Evolutionary conservation across 495 filamentous ascomycete species (phyloP), one percentile per base, ranked within the genome.

Genomic region (Platismatia glauca): DNA sequence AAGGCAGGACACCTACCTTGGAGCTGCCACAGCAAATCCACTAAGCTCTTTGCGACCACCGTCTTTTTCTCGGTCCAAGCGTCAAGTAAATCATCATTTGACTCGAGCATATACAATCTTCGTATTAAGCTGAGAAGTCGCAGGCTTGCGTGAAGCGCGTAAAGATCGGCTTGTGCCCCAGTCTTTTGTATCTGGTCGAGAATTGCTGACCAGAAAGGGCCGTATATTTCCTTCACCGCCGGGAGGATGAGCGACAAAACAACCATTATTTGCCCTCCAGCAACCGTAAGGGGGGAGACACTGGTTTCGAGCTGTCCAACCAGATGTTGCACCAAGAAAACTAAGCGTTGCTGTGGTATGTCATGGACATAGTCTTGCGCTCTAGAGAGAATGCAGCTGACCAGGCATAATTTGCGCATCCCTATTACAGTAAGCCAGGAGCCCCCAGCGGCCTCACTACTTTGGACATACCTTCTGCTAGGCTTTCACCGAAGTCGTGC

Each of bases 81-180:
- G 66, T 98, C 92, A 12, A 84, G 73, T 4, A 95, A 80, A 71
- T 97, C 93, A 69, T 97, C 92, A 68, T 97, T 97, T 24, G 84
- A 74, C 8, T 89, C 86, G 34, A 77, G 74, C 61, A 72, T 66
- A 13, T 72, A 70, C 9, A 87, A 71, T 16, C 75, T 78, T 63
- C 81, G 78, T 29, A 96, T 69, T 5, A 77, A 73, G 16, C 76
- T 72, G 60, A 88, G 84, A 0, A 99, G 80, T 69, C 86, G 86
- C 60, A 97, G 76, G 1, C 88, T 89, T 29, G 86, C 78, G 65
- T 87, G 77, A 12, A 90, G 72, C 35, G 85, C 76, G 1, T 90
- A 81, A 5, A 95, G 63, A 7, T 73, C 74, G 13, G 76, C 75
- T 35, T 72, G 74, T 1, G 52, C 18, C 81, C 86, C 87, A 16